Percentiles rank a stretch among this genome's conserved stretches.
Conservation (phyloP, 1,139 yeast genomes). For the Lodderomyces jiufengensis region DNA sequence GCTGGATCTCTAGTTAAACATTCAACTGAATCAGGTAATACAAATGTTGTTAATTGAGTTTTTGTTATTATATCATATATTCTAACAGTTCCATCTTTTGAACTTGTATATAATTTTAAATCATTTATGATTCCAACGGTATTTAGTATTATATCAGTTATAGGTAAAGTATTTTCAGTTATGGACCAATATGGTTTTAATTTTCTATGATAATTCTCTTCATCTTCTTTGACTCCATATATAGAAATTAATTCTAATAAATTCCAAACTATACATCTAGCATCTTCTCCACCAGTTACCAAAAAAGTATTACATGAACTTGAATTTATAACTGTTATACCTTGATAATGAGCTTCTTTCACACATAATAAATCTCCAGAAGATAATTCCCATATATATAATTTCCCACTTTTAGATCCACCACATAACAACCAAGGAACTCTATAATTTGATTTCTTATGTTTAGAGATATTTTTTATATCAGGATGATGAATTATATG, state of each 20-base stretch:
- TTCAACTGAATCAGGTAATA: slow-evolving; percentile 56
- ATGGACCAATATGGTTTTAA: slow-evolving; percentile 49
- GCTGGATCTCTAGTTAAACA: slow-evolving; percentile 77
- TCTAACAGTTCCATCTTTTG: slow-evolving; percentile 74
- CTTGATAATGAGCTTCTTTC: slow-evolving; percentile 83
- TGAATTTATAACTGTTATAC: slow-evolving; percentile 56
- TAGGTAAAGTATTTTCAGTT: slow-evolving; percentile 73
- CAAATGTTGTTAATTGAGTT: slow-evolving; percentile 63
- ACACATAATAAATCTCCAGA: slow-evolving; percentile 74
- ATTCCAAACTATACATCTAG: slow-evolving; percentile 76
- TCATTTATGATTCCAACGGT: slow-evolving; percentile 51
- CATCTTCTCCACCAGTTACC: slow-evolving; percentile 77
- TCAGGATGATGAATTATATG: slow-evolving; percentile 40
- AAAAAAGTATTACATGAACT: slow-evolving; percentile 66
- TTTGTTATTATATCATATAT: slow-evolving; percentile 50
- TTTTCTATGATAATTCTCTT: slow-evolving; percentile 14
- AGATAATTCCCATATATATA: slow-evolving; percentile 82
- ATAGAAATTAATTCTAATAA: slow-evolving; percentile 54
- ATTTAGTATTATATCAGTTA: slow-evolving; percentile 59
- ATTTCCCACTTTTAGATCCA: slow-evolving; percentile 66
- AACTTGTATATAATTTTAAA: slow-evolving; percentile 64
- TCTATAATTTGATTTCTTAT: slow-evolving; percentile 32
- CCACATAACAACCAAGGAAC: slow-evolving; percentile 72
- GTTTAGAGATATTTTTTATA: background rate
- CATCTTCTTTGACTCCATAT: slow-evolving; percentile 12